Evolutionary conservation across 2,329 filamentous ascomycete genomes (phyloP), one percentile per base, ranked within the genome.

Genomic region (Diatrype stigma): DNA sequence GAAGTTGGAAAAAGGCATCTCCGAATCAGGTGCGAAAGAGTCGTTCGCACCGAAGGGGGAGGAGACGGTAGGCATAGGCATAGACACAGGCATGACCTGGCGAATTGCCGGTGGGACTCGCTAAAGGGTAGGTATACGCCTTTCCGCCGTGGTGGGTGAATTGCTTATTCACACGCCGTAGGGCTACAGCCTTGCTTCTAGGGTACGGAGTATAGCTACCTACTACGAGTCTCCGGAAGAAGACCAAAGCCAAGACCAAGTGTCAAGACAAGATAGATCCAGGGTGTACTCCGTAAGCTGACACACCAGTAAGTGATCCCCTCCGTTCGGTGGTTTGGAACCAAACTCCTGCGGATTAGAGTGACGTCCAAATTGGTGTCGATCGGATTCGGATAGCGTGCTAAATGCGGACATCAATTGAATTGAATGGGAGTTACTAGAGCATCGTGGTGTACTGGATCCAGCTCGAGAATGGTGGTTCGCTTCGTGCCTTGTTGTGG

Each of bases 1-100:
- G 38, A 61, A 57, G 26, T 66, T 59, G 51, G 55, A 62, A 40
- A 51, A 53, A 51, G 63, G 61, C 66, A 71, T 69, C 30, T 62
- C 64, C 46, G 64, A 58, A 49, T 70, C 67, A 40, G 69, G 48
- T 48, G 65, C 60, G 50, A 67, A 65, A 23, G 64, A 63, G 52
- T 66, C 64, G 28, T 54, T 52, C 26, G 56, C 58, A 35, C 46
- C 52, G 21, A 60, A 59, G 35, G 49, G 44, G 35, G 63, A 51
- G 46, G 60, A 53, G 34, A 49, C 56, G 49, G 60, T 47, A 44
- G 49, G 52, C 47, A 57, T 37, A 37, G 34, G 34, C 14, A 34
- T 34, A n/a, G n/a, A n/a, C n/a, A n/a, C n/a, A 34, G 30, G 59
- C 63, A 63, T 63, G n/a, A 57, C 53, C 51, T 35, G 45, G 23